phyloP scores from a whole-genome alignment of 2,329 filamentous ascomycete genomes.

The Leptographium radiaticola region DNA sequence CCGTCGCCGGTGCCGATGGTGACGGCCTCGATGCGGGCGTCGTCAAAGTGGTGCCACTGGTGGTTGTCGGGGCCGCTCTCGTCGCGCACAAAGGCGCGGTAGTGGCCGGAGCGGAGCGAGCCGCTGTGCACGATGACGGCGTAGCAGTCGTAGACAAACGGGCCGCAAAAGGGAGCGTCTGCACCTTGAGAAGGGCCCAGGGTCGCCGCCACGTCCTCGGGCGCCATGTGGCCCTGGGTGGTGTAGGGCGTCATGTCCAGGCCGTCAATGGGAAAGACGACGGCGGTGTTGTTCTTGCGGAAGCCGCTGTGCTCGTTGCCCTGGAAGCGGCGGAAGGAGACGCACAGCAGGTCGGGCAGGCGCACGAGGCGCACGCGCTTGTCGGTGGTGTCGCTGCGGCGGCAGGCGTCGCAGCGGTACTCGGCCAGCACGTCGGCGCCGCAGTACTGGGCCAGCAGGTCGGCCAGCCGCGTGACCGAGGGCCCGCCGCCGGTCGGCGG shows the following conservation, averaged over 20 bases:
- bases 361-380: slow-evolving; percentile 65
- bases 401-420: slow-evolving; percentile 65
- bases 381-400: slow-evolving; percentile 50
- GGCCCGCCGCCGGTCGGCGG: slow-evolving; percentile 9
- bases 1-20: slow-evolving; percentile 12
- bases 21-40: slow-evolving; percentile 17
- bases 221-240: slow-evolving; percentile 7
- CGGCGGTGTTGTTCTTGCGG: slow-evolving; percentile 56
- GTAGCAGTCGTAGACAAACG: slow-evolving; percentile 74
- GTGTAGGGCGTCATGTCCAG: slow-evolving; percentile 41
- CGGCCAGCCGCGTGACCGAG: slow-evolving; percentile 28
- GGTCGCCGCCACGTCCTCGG: slow-evolving; percentile 1
- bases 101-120: slow-evolving; percentile 62
- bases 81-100: slow-evolving; percentile 57
- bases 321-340: slow-evolving; percentile 55
- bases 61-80: slow-evolving; percentile 22
- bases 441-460: slow-evolving; percentile 59
- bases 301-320: slow-evolving; percentile 18
- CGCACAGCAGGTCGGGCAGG: slow-evolving; percentile 64
- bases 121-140: slow-evolving; percentile 71
- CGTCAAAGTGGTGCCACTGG: slow-evolving; percentile 38
- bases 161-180: slow-evolving; percentile 25
- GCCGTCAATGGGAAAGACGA: slow-evolving; percentile 65
- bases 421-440: slow-evolving; percentile 53
- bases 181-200: neutral